Evolutionary conservation across 441 rosid species (phyloP), one percentile per base, ranked within the genome.

Genomic region (Melastoma candidum): DNA sequence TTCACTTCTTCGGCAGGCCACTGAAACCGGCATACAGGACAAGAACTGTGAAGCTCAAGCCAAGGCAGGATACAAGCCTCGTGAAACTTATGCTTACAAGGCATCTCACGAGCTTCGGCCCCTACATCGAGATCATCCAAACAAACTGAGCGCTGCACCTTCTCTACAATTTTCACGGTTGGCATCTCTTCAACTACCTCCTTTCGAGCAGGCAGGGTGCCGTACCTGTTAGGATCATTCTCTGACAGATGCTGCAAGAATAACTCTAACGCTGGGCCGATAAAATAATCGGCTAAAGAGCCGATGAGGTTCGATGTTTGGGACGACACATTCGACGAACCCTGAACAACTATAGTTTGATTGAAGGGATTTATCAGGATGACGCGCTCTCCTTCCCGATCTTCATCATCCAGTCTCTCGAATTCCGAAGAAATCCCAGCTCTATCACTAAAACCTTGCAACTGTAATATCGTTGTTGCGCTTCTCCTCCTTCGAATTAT

Each of bases 281-380:
- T 32, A 8, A 53, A 53, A 53, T 53, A 53, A 39, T 53, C 46
- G 2, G 84, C 84, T 1, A 86, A 63, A 12, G 92, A 77, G 27
- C 86, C 83, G 46, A 69, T 62, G 10, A 72, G 76, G 26, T 66
- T 69, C 11, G 74, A 60, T 58, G 63, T 76, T 63, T 61, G 83
- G 46, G 63, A 67, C n/a, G 60, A 49, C 25, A 54, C 64, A 13
- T 47, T 14, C 41, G 68, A 52, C 17, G 85, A 75, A 61, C 78
- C 80, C 60, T 75, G 96, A 49, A 86, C 71, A 24, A 79, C 66
- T 53, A 90, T 70, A 29, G 86, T 77, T 36, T 79, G 85, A 75
- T 73, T 83, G 53, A 62, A 77, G 14, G 90, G 86, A 56, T 90
- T 81, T 59, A 87, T 81, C 72, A 87, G 65, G 57, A 87, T 69